These are phyloP conservation scores for Lecanosticta acicola DNA, from an alignment of 2,329 filamentous ascomycete genomes.

Conservation along the genomic window DNA sequence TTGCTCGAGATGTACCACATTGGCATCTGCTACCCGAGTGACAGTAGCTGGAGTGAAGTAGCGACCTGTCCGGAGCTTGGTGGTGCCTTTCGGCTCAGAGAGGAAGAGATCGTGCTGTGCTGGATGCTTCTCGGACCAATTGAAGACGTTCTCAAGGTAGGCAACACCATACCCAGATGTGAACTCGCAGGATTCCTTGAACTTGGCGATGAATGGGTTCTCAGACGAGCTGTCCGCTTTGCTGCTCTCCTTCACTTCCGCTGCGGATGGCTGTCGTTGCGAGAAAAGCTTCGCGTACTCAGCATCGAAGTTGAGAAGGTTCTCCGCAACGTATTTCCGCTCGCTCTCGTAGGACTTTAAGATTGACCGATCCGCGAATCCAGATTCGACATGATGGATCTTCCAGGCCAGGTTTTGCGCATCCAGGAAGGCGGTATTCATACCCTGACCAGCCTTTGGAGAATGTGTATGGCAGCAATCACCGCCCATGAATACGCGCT, in stretches of 20 bases:
- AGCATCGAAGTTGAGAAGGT: constrained; percentile 77
- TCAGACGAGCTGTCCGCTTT: constrained; percentile 50
- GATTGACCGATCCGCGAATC: constrained; percentile 68
- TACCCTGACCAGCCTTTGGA: constrained; percentile 60
- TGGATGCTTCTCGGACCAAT: constrained; percentile 71
- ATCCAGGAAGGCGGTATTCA: constrained; percentile 56
- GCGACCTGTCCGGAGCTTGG: constrained; percentile 65
- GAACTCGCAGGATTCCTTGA: constrained; percentile 88
- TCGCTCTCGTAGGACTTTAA: constrained; percentile 83
- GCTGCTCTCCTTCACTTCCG: constrained; percentile 64
- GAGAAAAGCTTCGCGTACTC: constrained; percentile 89
- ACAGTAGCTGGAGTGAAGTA: constrained; percentile 74
- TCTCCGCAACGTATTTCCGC: constrained; percentile 77
- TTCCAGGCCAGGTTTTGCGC: constrained; percentile 94
- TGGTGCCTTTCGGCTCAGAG: constrained; percentile 47
- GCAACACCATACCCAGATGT: constrained; percentile 87
- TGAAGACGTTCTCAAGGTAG: constrained; percentile 75
- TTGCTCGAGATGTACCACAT: constrained; percentile 84
- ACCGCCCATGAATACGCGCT: constrained; percentile 61
- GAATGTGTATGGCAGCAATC: constrained; percentile 60
- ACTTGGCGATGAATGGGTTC: constrained; percentile 80
- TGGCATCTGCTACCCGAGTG: constrained; percentile 80
- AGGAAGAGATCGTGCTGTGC: constrained; percentile 67
- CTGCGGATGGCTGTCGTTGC: constrained; percentile 64
- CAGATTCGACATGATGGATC: constrained; percentile 80